These are phyloP conservation scores for Malus sieversii DNA, from an alignment of 306 rosid genomes.

Conservation along the genomic window DNA sequence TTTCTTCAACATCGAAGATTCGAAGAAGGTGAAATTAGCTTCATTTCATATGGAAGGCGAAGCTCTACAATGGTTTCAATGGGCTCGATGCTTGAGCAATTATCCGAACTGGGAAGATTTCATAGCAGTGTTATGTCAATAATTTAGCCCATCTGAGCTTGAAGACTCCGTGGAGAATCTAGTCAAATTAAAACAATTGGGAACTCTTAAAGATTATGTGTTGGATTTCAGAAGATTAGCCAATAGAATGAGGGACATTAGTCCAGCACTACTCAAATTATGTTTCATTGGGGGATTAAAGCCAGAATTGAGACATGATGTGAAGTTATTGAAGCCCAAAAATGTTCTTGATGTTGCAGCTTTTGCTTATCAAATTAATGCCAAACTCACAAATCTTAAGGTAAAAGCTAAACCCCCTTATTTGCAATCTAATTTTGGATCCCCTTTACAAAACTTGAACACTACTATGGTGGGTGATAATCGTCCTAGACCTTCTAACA, in stretches of 20 bases:
- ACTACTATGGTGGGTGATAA: no score
- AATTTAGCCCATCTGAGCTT: neutral
- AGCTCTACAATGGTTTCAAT: neutral
- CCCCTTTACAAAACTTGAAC: no score
- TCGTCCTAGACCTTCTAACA: no score
- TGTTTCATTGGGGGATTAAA: neutral
- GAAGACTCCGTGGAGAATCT: neutral
- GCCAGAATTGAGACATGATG: neutral
- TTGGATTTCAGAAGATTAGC: neutral
- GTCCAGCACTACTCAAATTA: accelerated
- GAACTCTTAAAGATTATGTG: neutral
- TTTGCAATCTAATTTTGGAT: neutral
- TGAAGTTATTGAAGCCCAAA: neutral
- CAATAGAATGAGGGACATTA: neutral
- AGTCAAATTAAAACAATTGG: neutral
- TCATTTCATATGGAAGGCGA: neutral
- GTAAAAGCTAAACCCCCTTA: neutral
- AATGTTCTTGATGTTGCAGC: neutral
- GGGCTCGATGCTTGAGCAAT: neutral
- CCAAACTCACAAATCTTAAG: neutral
- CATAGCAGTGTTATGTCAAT: neutral
- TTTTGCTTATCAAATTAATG: neutral
- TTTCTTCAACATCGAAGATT: neutral
- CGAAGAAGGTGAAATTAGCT: neutral
- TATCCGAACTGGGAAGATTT: neutral